Evolutionary conservation across 768 basidiomycete genomes (phyloP).

Genomic region (Russula sp.): DNA sequence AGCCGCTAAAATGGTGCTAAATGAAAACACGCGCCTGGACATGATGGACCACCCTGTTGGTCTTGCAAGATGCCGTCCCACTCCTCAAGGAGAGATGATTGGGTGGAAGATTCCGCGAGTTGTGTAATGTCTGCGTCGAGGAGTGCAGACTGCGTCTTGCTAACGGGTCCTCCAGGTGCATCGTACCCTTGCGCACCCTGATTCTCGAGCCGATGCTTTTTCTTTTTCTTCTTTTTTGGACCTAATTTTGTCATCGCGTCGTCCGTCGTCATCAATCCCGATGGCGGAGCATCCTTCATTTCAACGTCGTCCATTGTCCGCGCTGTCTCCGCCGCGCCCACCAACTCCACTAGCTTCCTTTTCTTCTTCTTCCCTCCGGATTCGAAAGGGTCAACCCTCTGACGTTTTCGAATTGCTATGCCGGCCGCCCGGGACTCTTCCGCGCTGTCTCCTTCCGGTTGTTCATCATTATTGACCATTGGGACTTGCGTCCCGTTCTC

Average conservation of each 20-base stretch:
- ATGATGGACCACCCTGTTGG: constrained; percentile 1
- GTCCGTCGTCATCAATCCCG: background rate
- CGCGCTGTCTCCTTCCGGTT: constrained; percentile 44
- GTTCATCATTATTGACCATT: constrained; percentile 26
- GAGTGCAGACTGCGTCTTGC: background rate
- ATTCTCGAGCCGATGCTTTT: constrained; percentile 1
- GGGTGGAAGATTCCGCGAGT: background rate
- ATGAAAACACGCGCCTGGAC: constrained; percentile 8
- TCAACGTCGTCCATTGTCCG: background rate
- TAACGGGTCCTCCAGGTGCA: constrained; percentile 28
- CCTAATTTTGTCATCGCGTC: background rate
- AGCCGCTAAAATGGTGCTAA: background rate
- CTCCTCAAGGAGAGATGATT: background rate
- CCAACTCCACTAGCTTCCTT: constrained; percentile 34
- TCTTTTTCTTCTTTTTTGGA: constrained; percentile 34
- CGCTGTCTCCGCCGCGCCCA: background rate
- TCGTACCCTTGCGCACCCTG: constrained; percentile 6
- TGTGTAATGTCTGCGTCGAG: background rate
- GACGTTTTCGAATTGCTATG: constrained; percentile 56
- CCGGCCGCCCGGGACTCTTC: constrained; percentile 49
- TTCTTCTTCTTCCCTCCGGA: constrained; percentile 39
- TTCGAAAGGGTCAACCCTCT: constrained; percentile 56
- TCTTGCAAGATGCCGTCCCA: background rate
- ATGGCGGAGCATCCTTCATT: background rate
- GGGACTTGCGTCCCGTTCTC: constrained; percentile 34